These are phyloP conservation scores for Phytophthora colocasiae DNA, from an alignment of 352 stramenopile genomes.

Conservation along the genomic window DNA sequence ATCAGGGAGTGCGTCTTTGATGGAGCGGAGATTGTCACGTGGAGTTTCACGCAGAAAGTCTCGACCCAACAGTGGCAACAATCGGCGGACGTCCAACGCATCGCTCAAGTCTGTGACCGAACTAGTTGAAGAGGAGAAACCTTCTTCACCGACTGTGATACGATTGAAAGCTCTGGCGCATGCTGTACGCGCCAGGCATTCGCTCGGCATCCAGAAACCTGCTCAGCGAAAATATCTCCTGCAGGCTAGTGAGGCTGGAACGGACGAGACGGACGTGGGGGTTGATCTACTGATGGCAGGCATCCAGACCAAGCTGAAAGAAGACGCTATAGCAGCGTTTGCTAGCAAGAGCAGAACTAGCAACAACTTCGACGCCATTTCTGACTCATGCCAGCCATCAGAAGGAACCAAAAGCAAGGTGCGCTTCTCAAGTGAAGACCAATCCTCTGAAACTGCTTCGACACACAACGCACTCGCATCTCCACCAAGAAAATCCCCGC, in stretches of 20 bases:
- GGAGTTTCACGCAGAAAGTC: slow-evolving; percentile 19
- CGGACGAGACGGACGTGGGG: slow-evolving; percentile 46
- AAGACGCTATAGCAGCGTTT: slow-evolving; percentile 16
- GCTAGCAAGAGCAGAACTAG: slow-evolving; percentile 5
- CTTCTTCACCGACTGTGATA: slow-evolving; percentile 49
- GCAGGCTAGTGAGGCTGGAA: slow-evolving; percentile 45
- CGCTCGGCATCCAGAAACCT: slow-evolving; percentile 44
- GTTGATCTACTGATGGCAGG: slow-evolving; percentile 41
- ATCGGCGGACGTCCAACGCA: slow-evolving; percentile 12
- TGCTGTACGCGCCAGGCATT: slow-evolving; percentile 61
- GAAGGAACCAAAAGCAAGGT: slow-evolving; percentile 21
- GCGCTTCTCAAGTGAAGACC: slow-evolving; percentile 16
- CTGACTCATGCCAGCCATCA: neutral
- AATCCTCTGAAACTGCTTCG: neutral
- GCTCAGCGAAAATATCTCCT: slow-evolving; percentile 50
- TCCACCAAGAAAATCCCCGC: neutral
- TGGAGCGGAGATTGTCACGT: slow-evolving; percentile 21
- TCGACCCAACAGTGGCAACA: slow-evolving; percentile 9
- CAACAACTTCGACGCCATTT: slow-evolving; percentile 4
- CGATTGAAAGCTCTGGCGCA: slow-evolving; percentile 55
- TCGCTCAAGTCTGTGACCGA: slow-evolving; percentile 25
- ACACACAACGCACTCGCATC: neutral
- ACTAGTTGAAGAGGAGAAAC: slow-evolving; percentile 19
- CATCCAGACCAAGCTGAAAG: slow-evolving; percentile 42
- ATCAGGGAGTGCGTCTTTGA: slow-evolving; percentile 21